Conservation (phyloP, 129 eudicot genomes). For the Escallonia herrerae region DNA sequence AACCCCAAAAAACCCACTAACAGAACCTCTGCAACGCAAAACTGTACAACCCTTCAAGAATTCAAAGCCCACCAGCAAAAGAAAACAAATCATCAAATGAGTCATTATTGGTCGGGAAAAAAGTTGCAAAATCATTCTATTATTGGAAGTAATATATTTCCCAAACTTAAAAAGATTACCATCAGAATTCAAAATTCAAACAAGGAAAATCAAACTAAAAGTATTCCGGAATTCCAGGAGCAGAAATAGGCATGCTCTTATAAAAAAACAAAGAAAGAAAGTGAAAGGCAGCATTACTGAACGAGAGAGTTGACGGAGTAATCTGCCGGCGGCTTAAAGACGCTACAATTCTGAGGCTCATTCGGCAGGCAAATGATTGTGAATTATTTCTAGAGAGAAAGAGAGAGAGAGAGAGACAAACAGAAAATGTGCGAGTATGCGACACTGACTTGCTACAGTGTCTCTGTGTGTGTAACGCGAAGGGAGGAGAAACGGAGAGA, state of each 20-base stretch:
- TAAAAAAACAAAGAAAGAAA: slow-evolving; percentile 7
- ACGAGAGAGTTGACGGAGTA: slow-evolving; percentile 8
- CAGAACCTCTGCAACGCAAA: no score
- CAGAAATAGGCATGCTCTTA: neutral
- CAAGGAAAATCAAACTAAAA: slow-evolving; percentile 1
- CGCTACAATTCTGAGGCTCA: neutral
- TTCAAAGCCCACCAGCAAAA: no score
- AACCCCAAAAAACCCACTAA: no score
- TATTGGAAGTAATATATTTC: neutral
- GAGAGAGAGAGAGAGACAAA: slow-evolving; percentile 20
- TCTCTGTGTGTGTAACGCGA: neutral
- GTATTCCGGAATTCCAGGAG: neutral
- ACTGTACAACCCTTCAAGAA: no score
- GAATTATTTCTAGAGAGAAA: slow-evolving; percentile 19
- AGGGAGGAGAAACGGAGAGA: neutral
- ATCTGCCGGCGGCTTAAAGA: slow-evolving; percentile 25
- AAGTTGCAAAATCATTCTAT: neutral
- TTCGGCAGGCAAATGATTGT: neutral
- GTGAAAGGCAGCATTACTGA: slow-evolving; percentile 19
- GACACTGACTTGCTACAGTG: slow-evolving; percentile 12
- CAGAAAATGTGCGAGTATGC: slow-evolving; percentile 23
- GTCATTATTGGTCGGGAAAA: neutral
- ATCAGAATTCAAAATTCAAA: slow-evolving; percentile 30
- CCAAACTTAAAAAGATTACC: neutral
- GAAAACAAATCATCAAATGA: no score